These are phyloP conservation scores for Myxozyma sirexii DNA, from an alignment of 805 yeast genomes.

Conservation along the genomic window DNA sequence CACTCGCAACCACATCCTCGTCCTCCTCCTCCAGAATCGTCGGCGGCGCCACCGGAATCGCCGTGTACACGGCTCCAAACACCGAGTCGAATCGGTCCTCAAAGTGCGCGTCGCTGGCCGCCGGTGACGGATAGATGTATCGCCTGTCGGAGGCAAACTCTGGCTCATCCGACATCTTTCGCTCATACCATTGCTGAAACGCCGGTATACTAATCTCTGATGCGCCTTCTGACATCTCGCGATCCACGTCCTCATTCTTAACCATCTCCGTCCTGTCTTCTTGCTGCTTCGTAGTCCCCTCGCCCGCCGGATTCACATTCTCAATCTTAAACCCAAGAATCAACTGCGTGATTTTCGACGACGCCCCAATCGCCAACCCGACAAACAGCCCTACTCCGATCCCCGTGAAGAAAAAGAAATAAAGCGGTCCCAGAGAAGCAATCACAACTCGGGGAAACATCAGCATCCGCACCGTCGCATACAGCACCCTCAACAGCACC, in stretches of 20 bases:
- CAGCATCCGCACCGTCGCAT: not conserved
- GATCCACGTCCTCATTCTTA: not conserved
- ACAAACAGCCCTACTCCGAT: constrained; percentile 19
- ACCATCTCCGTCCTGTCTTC: not conserved
- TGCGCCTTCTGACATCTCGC: not conserved
- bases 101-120: not conserved
- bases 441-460: constrained; percentile 15
- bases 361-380: constrained; percentile 23
- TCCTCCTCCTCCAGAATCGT: constrained; percentile 1
- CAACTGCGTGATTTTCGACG: constrained; percentile 22
- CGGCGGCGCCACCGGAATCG: not conserved
- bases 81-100: not conserved
- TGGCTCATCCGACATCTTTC: too few relatives aligned
- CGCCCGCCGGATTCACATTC: not conserved
- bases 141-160: too few relatives aligned
- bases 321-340: constrained; percentile 14
- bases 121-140: not conserved
- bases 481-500: not conserved
- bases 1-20: not conserved
- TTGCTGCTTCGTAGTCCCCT: not conserved
- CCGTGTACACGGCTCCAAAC: not conserved
- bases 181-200: too few relatives aligned
- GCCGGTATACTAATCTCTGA: too few relatives aligned
- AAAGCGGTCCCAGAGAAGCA: constrained; percentile 23
- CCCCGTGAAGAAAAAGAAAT: constrained; percentile 31